Percentiles rank a stretch among this genome's conserved stretches.
Evolutionary conservation across 305 asterid genomes (phyloP).

Genomic region (Plantago coronopus): DNA sequence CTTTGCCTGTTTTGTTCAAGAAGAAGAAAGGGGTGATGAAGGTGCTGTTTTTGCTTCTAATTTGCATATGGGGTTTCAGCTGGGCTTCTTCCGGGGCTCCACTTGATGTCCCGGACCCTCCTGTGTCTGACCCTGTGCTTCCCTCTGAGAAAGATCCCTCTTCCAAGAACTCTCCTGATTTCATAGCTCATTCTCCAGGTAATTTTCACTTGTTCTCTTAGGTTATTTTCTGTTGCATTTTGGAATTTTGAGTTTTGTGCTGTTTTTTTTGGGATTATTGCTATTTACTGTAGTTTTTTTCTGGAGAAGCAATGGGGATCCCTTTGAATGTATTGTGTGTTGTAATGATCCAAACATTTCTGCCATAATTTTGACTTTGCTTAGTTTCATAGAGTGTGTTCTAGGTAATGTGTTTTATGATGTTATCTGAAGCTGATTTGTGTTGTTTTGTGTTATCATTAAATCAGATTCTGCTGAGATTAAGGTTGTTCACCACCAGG

Average conservation of each 20-base stretch:
- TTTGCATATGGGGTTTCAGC: slow-evolving; percentile 29
- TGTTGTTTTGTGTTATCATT: slow-evolving; percentile 17
- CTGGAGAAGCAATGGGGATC: slow-evolving; percentile 12
- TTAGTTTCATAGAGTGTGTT: background rate
- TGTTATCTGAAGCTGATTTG: slow-evolving; percentile 4
- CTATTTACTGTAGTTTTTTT: background rate
- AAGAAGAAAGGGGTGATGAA: slow-evolving; percentile 23
- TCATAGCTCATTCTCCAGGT: slow-evolving; percentile 72
- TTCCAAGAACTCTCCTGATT: slow-evolving; percentile 52
- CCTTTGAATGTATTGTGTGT: slow-evolving; percentile 1
- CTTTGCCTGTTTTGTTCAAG: too few species aligned
- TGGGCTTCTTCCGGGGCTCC: slow-evolving; percentile 33
- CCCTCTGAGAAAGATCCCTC: slow-evolving; percentile 64
- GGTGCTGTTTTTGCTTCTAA: slow-evolving; percentile 26
- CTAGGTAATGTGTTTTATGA: background rate
- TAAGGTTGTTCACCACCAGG: slow-evolving; percentile 63
- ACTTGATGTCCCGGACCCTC: slow-evolving; percentile 41
- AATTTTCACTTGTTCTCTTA: background rate
- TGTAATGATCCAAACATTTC: background rate
- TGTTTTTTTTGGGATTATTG: slow-evolving; percentile 9
- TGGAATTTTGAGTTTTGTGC: background rate
- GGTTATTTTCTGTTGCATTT: slow-evolving; percentile 6
- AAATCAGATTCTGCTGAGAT: slow-evolving; percentile 46
- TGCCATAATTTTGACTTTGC: background rate
- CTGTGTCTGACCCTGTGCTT: slow-evolving; percentile 49